phyloP scores from a whole-genome alignment of 2,329 filamentous ascomycete genomes.

The Diaporthe sp. region DNA sequence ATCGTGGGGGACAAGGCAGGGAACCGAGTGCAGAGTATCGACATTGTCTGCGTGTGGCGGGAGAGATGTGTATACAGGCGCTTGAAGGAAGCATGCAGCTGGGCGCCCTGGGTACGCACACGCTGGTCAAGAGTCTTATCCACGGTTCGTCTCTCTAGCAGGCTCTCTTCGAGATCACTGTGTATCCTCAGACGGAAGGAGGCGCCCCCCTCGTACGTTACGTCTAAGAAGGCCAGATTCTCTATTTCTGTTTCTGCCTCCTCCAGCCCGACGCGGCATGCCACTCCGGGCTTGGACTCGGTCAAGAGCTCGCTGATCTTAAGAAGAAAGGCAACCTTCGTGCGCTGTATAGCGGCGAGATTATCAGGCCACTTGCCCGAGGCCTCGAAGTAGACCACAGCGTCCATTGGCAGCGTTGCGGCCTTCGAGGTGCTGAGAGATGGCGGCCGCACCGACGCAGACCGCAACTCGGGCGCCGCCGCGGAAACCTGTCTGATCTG shows the following conservation, averaged over 20 bases:
- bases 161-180: constrained; percentile 86
- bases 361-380: constrained; percentile 96
- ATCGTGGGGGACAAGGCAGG: constrained; percentile 86
- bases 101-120: constrained; percentile 77
- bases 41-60: constrained; percentile 84
- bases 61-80: constrained; percentile 80
- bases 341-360: constrained; percentile 89
- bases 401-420: constrained; percentile 74
- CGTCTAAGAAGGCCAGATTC: constrained; percentile 87
- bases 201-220: constrained; percentile 79
- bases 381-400: constrained; percentile 91
- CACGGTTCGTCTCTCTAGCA: constrained; percentile 84
- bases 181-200: constrained; percentile 89
- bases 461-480: constrained; percentile 80
- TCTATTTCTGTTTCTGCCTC: constrained; percentile 77
- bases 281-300: constrained; percentile 69
- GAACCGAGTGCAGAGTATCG: constrained; percentile 84
- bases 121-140: constrained; percentile 78
- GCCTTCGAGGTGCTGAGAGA: constrained; percentile 60
- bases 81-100: constrained; percentile 78
- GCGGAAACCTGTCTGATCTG: constrained; percentile 85
- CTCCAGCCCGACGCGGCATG: constrained; percentile 83
- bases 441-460: constrained; percentile 74
- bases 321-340: constrained; percentile 91
- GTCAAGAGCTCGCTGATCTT: constrained; percentile 80